Evolutionary conservation across 441 rosid species (phyloP).

Genomic region (Adansonia madagascariensis): DNA sequence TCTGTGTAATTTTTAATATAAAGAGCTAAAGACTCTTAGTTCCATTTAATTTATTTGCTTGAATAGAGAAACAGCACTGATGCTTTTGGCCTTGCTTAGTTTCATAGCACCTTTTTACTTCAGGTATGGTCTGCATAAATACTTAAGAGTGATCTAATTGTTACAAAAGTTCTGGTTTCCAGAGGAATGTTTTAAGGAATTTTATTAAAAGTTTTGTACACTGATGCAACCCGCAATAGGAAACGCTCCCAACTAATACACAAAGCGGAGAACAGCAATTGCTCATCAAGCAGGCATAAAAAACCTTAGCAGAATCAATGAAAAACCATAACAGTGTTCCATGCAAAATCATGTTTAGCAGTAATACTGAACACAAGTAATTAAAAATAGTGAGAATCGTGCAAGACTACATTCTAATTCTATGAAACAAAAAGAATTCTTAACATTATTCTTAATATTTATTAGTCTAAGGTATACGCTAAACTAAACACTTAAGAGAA

Average conservation of each 20-base stretch:
- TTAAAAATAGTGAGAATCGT: not conserved
- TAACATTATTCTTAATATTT: not conserved
- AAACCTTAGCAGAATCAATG: not conserved
- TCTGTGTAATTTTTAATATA: too few species aligned
- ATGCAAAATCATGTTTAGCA: not conserved
- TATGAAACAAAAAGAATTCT: not conserved
- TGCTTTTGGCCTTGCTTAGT: not conserved
- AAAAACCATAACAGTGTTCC: not conserved
- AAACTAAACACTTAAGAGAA: not conserved
- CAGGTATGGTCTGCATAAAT: not conserved
- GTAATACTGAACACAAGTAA: not conserved
- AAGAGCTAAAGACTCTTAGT: not conserved
- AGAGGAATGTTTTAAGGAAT: not conserved
- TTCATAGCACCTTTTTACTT: not conserved
- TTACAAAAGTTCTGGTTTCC: not conserved
- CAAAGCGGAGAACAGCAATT: not conserved
- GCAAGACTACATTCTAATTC: not conserved
- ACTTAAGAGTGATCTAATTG: not conserved
- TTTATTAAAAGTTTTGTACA: not conserved
- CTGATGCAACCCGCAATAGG: not conserved
- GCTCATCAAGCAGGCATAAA: not conserved
- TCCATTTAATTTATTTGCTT: not conserved
- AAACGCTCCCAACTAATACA: not conserved
- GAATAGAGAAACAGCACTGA: not conserved
- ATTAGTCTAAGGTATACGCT: not conserved